These are phyloP conservation scores for Eucalyptus erythrocorys DNA, from an alignment of 345 rosid genomes.

Conservation along the genomic window DNA sequence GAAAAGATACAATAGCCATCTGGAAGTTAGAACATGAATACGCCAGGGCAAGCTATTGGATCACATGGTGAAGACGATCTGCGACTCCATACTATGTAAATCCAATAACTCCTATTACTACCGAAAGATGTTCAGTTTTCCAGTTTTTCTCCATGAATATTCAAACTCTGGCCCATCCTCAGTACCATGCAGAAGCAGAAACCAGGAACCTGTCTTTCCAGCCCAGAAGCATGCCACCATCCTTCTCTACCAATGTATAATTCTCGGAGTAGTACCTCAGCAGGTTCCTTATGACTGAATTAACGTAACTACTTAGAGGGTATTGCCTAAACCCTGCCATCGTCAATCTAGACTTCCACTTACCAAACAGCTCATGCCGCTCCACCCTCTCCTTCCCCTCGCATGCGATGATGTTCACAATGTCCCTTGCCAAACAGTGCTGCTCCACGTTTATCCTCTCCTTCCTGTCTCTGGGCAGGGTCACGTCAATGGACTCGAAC, in stretches of 20 bases:
- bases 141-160: neutral
- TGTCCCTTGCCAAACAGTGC: constrained; percentile 70
- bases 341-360: constrained; percentile 69
- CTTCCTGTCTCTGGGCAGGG: constrained; percentile 35
- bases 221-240: constrained; percentile 53
- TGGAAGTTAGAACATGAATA: neutral
- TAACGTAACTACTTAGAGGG: constrained; percentile 45
- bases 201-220: constrained; percentile 56
- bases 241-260: constrained; percentile 45
- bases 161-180: neutral
- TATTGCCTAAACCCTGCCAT: constrained; percentile 65
- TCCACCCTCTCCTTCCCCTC: constrained; percentile 69
- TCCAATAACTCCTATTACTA: neutral
- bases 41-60: neutral
- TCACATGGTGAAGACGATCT: neutral
- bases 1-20: neutral
- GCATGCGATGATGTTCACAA: constrained; percentile 57
- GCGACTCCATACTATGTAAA: neutral
- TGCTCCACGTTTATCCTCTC: constrained; percentile 57
- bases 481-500: constrained; percentile 60
- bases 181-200: constrained; percentile 72
- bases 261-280: constrained; percentile 39
- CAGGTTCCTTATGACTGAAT: constrained; percentile 43
- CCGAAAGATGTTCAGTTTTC: neutral
- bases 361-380: constrained; percentile 62